phyloP scores from a whole-genome alignment of 306 rosid species.

The Crataegus laevigata region DNA sequence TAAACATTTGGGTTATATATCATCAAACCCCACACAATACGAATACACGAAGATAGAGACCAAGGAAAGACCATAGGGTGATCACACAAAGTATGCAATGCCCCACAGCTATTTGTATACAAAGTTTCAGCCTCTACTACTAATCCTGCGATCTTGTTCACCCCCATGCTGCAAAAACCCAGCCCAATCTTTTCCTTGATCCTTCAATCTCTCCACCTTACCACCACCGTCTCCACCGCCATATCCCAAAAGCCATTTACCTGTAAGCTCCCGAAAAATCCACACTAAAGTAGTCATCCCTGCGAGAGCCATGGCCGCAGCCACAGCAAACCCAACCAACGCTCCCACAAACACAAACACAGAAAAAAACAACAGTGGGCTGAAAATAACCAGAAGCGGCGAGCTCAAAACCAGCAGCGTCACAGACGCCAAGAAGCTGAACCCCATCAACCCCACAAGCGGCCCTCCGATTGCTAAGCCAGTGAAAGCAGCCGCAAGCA shows the following conservation, averaged over 20 bases:
- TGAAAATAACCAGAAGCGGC: constrained; percentile 19
- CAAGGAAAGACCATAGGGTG: neutral
- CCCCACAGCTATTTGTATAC: neutral
- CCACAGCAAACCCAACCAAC: constrained; percentile 1
- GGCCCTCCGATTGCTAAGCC: constrained; percentile 17
- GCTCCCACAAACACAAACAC: constrained; percentile 1
- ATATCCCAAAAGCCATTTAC: neutral
- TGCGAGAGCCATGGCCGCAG: constrained; percentile 4
- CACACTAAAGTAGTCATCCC: neutral
- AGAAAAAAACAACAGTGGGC: constrained; percentile 9
- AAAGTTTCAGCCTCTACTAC: neutral
- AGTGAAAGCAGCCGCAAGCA: neutral
- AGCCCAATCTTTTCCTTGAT: neutral
- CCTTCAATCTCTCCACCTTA: neutral
- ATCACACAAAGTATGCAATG: too few species aligned
- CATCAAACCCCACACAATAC: neutral
- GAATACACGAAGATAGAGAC: neutral
- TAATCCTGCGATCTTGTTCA: neutral
- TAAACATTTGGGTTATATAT: too few species aligned
- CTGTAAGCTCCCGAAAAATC: constrained; percentile 4
- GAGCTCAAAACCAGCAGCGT: constrained; percentile 14
- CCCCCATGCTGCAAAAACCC: neutral
- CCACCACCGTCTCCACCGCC: neutral
- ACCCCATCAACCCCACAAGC: constrained; percentile 20
- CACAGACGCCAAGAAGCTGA: constrained; percentile 19